Evolutionary conservation across 805 yeast genomes (phyloP), one percentile per base, ranked within the genome.

Genomic region (Suhomyces xylopsoci): DNA sequence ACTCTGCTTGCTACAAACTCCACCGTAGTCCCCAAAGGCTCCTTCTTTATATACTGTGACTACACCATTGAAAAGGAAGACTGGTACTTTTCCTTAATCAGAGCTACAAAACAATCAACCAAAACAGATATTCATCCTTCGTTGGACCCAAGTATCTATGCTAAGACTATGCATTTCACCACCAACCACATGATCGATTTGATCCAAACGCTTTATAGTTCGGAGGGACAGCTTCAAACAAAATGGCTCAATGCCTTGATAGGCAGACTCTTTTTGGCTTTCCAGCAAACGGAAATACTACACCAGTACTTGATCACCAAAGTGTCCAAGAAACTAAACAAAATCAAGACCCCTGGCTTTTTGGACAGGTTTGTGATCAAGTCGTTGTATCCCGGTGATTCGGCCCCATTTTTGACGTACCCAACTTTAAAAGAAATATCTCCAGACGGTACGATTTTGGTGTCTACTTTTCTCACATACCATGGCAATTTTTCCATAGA

Each of bases 161-260:
- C 98, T 0, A 79, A 80, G 55, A 82, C 97, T 0, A 73, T 87
- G 38, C 90, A 87, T 62, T 85, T 84, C 61, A 79, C 79, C 38
- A 88, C 96, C 0, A 73, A 78, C 2, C 89, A 90, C 62, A 82
- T 88, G 77, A 78, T 90, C 50, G 81, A 81, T 47, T 72, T 94
- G 56, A 88, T 90, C 50, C 91, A 87, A 58, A 81, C 86, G 1
- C 68, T 92, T 40, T 88, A 92, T 63, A 85, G 96, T 1, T 82
- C 92, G 0, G 96, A 89, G 60, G 90, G 90, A 1, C 94, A 90
- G 62, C 68, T 87, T 26, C 87, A 89, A 20, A 84, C 96, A 0
- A 84, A 88, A 62, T 94, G 98, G 99, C 67, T 94, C 20, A 94
- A 94, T 68, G 97, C 97, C 0, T 55, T 92, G 2, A 58, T 88